These are phyloP conservation scores for Schwanniomyces etchellsii DNA, from an alignment of 1,139 yeast genomes.

Conservation along the genomic window DNA sequence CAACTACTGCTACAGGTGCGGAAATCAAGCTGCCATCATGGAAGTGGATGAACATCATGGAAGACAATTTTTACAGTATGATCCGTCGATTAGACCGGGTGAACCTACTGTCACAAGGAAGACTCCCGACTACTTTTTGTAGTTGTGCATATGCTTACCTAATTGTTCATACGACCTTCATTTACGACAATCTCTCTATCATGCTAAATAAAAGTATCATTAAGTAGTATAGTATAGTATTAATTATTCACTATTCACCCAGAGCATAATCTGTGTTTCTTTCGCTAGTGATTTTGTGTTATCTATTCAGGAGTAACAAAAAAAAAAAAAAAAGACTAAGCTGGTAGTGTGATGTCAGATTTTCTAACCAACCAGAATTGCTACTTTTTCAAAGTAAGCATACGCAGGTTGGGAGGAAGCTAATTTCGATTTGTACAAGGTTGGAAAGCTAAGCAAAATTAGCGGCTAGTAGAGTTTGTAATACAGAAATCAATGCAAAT, in stretches of 20 bases:
- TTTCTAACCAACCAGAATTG: not conserved
- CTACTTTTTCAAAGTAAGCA: too few species aligned
- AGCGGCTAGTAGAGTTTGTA: too few species aligned
- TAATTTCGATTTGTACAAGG: too few species aligned
- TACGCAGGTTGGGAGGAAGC: too few species aligned
- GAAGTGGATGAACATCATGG: slow-evolving; percentile 92
- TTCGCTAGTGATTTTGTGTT: too few species aligned
- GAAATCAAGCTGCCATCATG: slow-evolving; percentile 98
- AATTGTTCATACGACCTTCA: slow-evolving; percentile 1
- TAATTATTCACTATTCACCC: not conserved
- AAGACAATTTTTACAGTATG: slow-evolving; percentile 88
- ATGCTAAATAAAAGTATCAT: not conserved
- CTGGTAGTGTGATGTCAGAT: not conserved
- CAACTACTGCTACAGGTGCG: slow-evolving; percentile 94
- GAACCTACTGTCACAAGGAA: slow-evolving; percentile 93
- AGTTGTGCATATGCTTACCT: slow-evolving; percentile 9
- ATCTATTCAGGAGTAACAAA: too few species aligned
- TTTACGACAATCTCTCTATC: slow-evolving; percentile 1
- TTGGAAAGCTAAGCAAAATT: too few species aligned
- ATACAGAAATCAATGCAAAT: too few species aligned
- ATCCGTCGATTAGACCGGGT: slow-evolving; percentile 92
- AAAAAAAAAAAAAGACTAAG: too few species aligned
- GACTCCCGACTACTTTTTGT: slow-evolving; percentile 91
- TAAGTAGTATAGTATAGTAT: too few species aligned
- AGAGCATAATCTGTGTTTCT: too few species aligned